Base-by-base conservation (phyloP, 2,329 filamentous ascomycete species). In the Fusarium nurragi region DNA sequence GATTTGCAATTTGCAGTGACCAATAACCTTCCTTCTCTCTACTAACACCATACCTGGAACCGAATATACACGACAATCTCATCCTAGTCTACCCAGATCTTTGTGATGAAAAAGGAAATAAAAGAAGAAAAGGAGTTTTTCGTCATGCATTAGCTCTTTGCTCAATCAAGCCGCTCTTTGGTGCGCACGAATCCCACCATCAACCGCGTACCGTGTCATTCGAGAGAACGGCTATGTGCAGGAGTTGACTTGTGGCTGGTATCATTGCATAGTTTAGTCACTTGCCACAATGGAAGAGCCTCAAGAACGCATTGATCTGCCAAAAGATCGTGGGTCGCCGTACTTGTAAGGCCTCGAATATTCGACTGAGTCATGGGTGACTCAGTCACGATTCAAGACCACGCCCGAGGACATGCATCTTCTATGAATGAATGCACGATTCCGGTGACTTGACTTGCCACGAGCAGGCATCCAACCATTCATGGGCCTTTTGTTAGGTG, bases 191-290 rank as follows among this genome's bases (percentile, higher is more conserved):
- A 38, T 58, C 39, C 53, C 56, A 48, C 21, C 13, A 53, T 40
- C 23, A 49, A 38, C 52, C 34, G 54, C 54, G 47, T 57, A 53
- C 51, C 67, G 55, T 70, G 49, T 37, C 38, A 53, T 62, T 60
- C 30, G 34, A 37, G 34, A 52, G 44, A 39, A 26, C 61, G 55
- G 58, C 22, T 54, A 47, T 45, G n/a, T 54, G 55, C 48, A 64
- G 61, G 52, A 34, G 25, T 32, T 55, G 43, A 54, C 28, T 51
- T 44, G 30, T 12, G 56, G 40, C 38, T 37, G 43, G 49, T 11
- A 36, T 45, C 43, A 16, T 56, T 39, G 40, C 43, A 46, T 54
- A 21, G 28, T 26, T 40, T 25, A 38, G 50, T 49, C 22, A 62
- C 37, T 21, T 23, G 25, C 26, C 32, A 39, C 38, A 44, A 18